Evolutionary conservation across 352 stramenopile species (phyloP), one percentile per base, ranked within the genome.

Genomic region (Pythium sp.): DNA sequence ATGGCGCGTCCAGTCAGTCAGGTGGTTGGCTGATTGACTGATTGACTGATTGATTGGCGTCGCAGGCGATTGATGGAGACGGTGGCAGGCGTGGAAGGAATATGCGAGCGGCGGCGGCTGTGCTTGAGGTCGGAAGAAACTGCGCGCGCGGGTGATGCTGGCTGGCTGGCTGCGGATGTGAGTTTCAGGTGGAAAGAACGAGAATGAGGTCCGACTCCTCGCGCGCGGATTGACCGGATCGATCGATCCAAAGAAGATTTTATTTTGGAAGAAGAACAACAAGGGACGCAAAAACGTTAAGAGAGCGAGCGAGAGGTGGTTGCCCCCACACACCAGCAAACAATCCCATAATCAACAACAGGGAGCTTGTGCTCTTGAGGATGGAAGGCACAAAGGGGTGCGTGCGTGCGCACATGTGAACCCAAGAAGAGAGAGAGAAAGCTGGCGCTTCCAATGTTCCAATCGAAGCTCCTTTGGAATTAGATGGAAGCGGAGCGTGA

Each of bases 181-280:
- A 53, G 58, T 67, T 71, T 71, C 58, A 28, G n/a, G 36, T 61
- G 58, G 65, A 65, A 71, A 62, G 47, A 71, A 55, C 22, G 38
- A 62, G 65, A 71, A 63, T 71, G 65, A 67, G 49, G 36, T 54
- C 54, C 58, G 65, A 70, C 65, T 70, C 57, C 65, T 70, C 65
- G 46, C 55, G 20, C 62, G 26, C 15, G 14, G n/a, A 36, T 36
- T 12, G 26, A 20, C 24, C 41, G 22, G 34, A 63, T 65, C 26
- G 55, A 15, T 65, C 59, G 43, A 49, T 66, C 61, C 32, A 47
- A 47, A n/a, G 28, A 43, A 36, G 43, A 51, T 51, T 51, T 47
- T 47, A 4, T 47, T 47, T 51, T 18, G 6, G 28, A 41, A 60
- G 55, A 59, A 59, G 28, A 24, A 60, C 8, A 46, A 36, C 5